Evolutionary conservation across 176 grass and related monocot species (phyloP), one percentile per base, ranked within the genome.

Genomic region (Avena eriantha): DNA sequence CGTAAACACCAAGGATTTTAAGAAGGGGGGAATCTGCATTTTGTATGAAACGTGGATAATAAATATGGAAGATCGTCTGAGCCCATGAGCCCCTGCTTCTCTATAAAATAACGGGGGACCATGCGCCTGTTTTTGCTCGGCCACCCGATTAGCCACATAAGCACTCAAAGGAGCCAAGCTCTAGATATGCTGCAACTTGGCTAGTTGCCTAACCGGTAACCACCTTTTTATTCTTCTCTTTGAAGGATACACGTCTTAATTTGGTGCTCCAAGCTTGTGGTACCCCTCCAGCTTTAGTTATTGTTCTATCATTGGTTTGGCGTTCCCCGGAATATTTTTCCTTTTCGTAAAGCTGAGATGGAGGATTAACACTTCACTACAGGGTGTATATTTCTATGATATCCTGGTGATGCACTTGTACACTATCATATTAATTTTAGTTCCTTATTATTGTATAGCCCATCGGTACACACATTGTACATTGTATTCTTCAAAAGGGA

Each of bases 171-270:
- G 55, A 90, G 84, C 65, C 74, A 83, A 78, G 79, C 66, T 83
- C 82, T 66, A 83, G 89, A 86, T 90, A 80, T 75, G 79, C 76
- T 84, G 85, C 85, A 74, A 87, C 36, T 87, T 91, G 85, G 68
- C 80, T 57, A 87, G 47, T 83, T 84, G 68, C 75, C 26, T 75
- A 49, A 56, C n/a, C n/a, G n/a, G n/a, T n/a, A n/a, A n/a, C 75
- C 35, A 48, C 34, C 55, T 50, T n/a, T 59, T 49, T 80, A 17
- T 79, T 73, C 41, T 83, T 87, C 75, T 73, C 66, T 7, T 86
- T 26, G 59, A 66, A 82, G 78, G 79, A 86, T 86, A 70, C 77
- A 59, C 72, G 26, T 51, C 49, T 18, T 60, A 33, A 29, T 64
- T 19, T 34, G n/a, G 19, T 29, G 13, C 61, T 67, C 41, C 4